phyloP scores from a whole-genome alignment of 169 alveolate genomes.

The Plasmodium blacklocki region DNA sequence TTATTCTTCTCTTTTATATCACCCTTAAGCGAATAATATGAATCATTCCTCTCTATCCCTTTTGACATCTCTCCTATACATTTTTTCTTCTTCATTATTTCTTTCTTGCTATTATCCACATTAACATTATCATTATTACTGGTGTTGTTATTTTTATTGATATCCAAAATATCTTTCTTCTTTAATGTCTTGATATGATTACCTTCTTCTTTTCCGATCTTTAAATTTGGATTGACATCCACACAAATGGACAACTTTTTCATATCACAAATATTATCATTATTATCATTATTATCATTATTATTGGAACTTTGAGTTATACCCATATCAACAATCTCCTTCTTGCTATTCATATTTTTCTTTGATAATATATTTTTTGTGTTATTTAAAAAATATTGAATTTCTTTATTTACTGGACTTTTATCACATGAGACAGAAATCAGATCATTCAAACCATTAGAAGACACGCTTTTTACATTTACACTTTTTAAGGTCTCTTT shows the following conservation, averaged over 20 bases:
- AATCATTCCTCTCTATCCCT: no score
- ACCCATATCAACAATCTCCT: background rate
- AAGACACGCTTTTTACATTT: background rate
- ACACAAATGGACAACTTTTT: background rate
- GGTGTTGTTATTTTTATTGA: background rate
- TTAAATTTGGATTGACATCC: background rate
- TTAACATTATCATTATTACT: background rate
- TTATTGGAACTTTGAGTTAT: background rate
- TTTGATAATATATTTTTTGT: background rate
- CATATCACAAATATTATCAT: background rate
- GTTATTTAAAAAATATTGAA: background rate
- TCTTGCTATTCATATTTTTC: background rate
- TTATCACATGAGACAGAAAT: background rate
- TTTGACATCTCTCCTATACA: no score
- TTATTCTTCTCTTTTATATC: no score
- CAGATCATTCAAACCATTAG: background rate
- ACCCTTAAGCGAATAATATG: no score
- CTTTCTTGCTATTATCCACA: background rate
- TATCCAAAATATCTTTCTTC: background rate
- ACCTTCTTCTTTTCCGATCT: slow-evolving; percentile 10
- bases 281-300: background rate
- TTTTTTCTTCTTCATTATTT: no score
- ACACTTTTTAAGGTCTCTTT: background rate
- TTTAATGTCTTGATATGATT: background rate
- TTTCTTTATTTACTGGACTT: background rate